Base-by-base conservation (phyloP, 1,139 yeast species). In the Geotrichum aggregatum region DNA sequence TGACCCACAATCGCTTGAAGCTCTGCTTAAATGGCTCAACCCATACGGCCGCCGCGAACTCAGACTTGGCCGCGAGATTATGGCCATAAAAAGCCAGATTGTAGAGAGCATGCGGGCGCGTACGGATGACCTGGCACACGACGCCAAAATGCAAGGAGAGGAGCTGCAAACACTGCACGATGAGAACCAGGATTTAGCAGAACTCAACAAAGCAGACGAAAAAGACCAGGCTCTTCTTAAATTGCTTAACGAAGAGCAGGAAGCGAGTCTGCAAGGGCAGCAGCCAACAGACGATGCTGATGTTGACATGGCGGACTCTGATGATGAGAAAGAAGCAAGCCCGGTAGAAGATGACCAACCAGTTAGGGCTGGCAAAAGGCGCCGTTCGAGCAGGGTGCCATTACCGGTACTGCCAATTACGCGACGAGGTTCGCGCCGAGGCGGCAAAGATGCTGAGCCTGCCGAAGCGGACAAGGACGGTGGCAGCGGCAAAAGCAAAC, bases 11-110 rank as follows among this genome's bases (percentile, higher is more conserved):
- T 84, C 86, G 51, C 67, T 91, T 34, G 78, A 76, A 1, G 66
- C 65, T n/a, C 67, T 92, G 30, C 58, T 83, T 6, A 64, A 70
- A 11, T 86, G 95, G 88, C 73, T 91, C 52, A 82, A 84, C 61
- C 83, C 80, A 6, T 79, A 83, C 76, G 98, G 98, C 2, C 73
- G 72, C 50, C 74, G 96, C 44, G 98, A 92, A 64, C 75, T 82
- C 8, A 75, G 72, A 39, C 74, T 92, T 44, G 70, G 78, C 36
- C 83, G 83, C 58, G 96, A 87, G 62, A 68, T 89, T 49, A 57
- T 56, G 18, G 44, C 57, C 8, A 54, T 59, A 14, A 77, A 79
- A 58, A 83, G 78, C 10, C 76, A 78, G 18, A 76, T 91, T 16
- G 64, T 68, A 19, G 71, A 75, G 11, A 78, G 89, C 61, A 78